phyloP scores from a whole-genome alignment of 352 stramenopile species.

The Peronospora tabacina region DNA sequence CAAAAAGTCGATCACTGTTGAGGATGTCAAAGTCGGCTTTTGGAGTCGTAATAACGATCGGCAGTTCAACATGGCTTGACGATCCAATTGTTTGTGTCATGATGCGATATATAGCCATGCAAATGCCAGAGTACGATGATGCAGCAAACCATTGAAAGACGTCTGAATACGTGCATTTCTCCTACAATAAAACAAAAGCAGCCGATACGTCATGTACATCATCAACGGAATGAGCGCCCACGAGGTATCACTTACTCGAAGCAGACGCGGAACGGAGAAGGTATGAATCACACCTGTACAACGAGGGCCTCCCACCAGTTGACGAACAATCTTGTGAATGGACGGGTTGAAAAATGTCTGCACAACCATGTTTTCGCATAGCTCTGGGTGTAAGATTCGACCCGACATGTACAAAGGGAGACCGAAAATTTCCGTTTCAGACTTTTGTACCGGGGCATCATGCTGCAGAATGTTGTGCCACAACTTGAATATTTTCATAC shows the following conservation, averaged over 20 bases:
- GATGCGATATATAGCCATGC: constrained; percentile 62
- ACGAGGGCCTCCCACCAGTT: constrained; percentile 64
- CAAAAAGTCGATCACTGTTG: constrained; percentile 50
- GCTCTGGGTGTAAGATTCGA: constrained; percentile 63
- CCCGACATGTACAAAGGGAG: constrained; percentile 82
- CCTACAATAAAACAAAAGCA: constrained; percentile 12
- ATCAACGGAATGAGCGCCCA: not conserved
- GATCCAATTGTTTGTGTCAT: constrained; percentile 44
- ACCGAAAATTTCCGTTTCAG: constrained; percentile 69
- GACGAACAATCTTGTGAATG: constrained; percentile 80
- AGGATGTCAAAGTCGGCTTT: constrained; percentile 44
- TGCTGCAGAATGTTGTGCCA: constrained; percentile 68
- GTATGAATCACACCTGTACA: constrained; percentile 72
- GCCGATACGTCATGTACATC: constrained; percentile 1
- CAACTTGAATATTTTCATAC: constrained; percentile 36
- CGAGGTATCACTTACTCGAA: constrained; percentile 30
- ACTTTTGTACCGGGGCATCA: constrained; percentile 49
- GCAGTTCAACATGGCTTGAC: constrained; percentile 41
- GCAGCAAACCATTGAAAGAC: constrained; percentile 54
- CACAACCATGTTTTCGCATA: constrained; percentile 82
- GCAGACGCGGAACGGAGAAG: constrained; percentile 36
- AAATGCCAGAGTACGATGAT: constrained; percentile 59
- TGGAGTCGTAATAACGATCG: constrained; percentile 71
- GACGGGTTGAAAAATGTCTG: constrained; percentile 81
- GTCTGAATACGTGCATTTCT: constrained; percentile 44